Evolutionary conservation across 257 asterid species (phyloP).

Genomic region (Scutellaria baicalensis): DNA sequence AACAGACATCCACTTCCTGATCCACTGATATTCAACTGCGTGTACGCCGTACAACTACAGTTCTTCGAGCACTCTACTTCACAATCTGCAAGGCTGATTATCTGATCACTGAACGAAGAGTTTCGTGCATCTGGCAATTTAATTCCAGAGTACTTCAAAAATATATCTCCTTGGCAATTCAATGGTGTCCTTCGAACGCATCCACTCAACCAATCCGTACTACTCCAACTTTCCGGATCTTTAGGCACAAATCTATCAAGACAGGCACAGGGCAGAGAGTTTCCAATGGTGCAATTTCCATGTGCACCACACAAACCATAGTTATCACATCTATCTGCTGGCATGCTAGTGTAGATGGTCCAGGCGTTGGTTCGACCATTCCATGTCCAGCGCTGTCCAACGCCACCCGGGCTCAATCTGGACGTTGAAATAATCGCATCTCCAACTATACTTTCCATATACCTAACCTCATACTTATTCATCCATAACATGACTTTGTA

Average conservation of each 20-base stretch:
- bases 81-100: slow-evolving; percentile 26
- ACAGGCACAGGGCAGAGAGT: slow-evolving; percentile 22
- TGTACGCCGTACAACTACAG: slow-evolving; percentile 35
- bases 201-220: slow-evolving; percentile 3
- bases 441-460: not conserved
- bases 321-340: not conserved
- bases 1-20: slow-evolving; percentile 35
- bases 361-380: not conserved
- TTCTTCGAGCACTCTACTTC: slow-evolving; percentile 18
- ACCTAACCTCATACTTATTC: not conserved
- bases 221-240: not conserved
- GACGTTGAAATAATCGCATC: not conserved
- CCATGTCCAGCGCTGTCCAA: not conserved
- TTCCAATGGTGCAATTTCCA: not conserved
- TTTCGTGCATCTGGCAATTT: slow-evolving; percentile 28
- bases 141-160: not conserved
- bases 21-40: slow-evolving; percentile 10
- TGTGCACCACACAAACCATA: no score
- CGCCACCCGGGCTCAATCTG: not conserved
- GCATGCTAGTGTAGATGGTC: not conserved
- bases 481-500: not conserved
- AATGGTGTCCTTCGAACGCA: slow-evolving; percentile 12
- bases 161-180: no score
- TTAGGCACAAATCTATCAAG: slow-evolving; percentile 20
- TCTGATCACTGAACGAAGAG: slow-evolving; percentile 11